Percentiles rank a stretch among this genome's conserved stretches.
Evolutionary conservation across 352 stramenopile species (phyloP).

Genomic region (Phytophthora nicotianae): DNA sequence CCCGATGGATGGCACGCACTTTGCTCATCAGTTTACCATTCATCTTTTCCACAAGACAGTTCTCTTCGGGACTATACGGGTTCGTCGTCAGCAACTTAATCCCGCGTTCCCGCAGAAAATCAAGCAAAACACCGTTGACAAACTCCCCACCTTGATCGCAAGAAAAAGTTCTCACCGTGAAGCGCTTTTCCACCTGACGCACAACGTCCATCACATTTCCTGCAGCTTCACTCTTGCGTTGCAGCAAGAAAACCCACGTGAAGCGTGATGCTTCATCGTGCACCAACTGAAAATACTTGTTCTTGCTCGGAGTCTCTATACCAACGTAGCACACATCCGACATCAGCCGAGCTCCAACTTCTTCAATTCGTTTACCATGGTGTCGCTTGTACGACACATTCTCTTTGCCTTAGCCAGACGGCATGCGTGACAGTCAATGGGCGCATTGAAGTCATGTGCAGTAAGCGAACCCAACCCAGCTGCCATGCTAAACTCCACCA

Average conservation of each 20-base stretch:
- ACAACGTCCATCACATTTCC: background rate
- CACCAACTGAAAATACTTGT: background rate
- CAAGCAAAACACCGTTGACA: background rate
- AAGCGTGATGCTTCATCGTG: background rate
- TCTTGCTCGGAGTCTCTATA: background rate
- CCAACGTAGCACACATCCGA: background rate
- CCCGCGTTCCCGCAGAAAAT: background rate
- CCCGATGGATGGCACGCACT: background rate
- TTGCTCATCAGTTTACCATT: background rate
- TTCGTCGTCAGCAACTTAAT: background rate
- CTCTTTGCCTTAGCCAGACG: background rate
- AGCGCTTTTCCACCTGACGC: background rate
- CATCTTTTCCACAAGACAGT: no score
- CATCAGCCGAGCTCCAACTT: background rate
- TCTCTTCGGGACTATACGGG: background rate
- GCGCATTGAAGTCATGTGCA: background rate
- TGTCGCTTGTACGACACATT: background rate
- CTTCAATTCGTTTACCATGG: background rate
- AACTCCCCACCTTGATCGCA: background rate
- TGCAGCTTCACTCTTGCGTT: background rate
- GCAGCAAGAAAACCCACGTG: background rate
- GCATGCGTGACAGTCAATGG: background rate
- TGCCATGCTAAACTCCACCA: background rate
- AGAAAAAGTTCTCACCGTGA: background rate
- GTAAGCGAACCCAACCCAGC: background rate